Percentiles rank a stretch among this genome's conserved stretches.
Evolutionary conservation across 1,284 basidiomycete genomes (phyloP).

Genomic region (Meira nashicola): DNA sequence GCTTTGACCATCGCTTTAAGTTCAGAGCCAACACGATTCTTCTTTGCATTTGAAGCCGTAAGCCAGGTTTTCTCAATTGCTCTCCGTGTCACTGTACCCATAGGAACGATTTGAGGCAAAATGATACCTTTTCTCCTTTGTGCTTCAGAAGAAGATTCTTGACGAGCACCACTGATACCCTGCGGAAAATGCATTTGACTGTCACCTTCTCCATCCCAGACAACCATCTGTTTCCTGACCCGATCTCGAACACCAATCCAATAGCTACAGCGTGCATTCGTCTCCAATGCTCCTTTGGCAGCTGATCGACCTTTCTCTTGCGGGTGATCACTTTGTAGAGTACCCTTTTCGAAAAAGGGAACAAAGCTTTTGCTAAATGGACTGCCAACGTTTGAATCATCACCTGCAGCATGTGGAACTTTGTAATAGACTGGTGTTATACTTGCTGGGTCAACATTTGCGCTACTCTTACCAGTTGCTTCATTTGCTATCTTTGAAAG

Average conservation of each 20-base stretch:
- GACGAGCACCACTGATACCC: conserved; percentile 31
- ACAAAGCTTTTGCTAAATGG: conserved; percentile 86
- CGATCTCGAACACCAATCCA: conserved; percentile 94
- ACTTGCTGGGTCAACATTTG: conserved; percentile 6
- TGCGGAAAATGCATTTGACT: conserved; percentile 54
- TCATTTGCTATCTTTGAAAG: conserved; percentile 6
- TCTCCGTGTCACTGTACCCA: conserved; percentile 95
- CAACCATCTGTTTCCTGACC: conserved; percentile 86
- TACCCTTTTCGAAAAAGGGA: conserved; percentile 75
- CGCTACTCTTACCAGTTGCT: conserved; percentile 14
- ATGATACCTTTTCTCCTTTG: conserved; percentile 77
- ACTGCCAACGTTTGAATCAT: conserved; percentile 85
- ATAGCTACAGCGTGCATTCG: conserved; percentile 94
- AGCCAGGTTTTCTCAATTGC: conserved; percentile 97
- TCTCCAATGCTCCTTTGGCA: conserved; percentile 77
- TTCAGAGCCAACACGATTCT: conserved; percentile 93
- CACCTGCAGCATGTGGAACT: conserved; percentile 92
- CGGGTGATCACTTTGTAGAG: conserved; percentile 54
- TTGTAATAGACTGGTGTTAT: conserved; percentile 66
- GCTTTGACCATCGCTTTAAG: conserved; percentile 95
- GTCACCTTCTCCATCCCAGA: conserved; percentile 65
- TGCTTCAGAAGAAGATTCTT: conserved; percentile 18
- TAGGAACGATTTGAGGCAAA: conserved; percentile 89
- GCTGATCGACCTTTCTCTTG: conserved; percentile 61
- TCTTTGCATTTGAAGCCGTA: conserved; percentile 96